A percentile compares a stretch with the other conserved stretches of the same genome.
Evolutionary conservation across 192 early-diverging fungal genomes (phyloP).

Genomic region (Chytriomyces sp.): DNA sequence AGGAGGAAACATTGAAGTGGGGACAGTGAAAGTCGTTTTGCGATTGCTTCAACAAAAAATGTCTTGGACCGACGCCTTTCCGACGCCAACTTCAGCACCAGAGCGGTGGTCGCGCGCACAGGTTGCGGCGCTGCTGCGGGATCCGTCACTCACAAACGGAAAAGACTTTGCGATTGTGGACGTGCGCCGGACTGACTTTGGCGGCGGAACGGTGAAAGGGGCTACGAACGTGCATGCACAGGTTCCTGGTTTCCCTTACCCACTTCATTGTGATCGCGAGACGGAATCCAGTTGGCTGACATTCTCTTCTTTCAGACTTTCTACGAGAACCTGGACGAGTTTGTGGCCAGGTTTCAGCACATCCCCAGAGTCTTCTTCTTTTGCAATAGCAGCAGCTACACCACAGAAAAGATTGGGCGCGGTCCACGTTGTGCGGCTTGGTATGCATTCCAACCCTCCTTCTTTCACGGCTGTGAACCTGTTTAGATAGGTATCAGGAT

Average conservation of each 20-base stretch:
- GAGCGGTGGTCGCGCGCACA: conserved; percentile 5
- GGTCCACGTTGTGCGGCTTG: conserved; percentile 23
- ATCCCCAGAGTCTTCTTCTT: conserved; percentile 23
- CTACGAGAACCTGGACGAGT: conserved; percentile 15
- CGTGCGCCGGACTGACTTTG: conserved; percentile 27
- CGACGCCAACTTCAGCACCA: conserved; percentile 12
- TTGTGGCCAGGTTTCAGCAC: conserved; percentile 9
- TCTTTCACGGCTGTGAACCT: not conserved
- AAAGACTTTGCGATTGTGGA: conserved; percentile 15
- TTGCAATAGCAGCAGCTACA: conserved; percentile 1
- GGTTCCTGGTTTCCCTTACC: too few species aligned
- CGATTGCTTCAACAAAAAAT: too few species aligned
- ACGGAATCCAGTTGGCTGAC: too few species aligned
- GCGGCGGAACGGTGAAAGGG: conserved; percentile 29
- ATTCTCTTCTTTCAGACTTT: too few species aligned
- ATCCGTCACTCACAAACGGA: not conserved
- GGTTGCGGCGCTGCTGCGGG: conserved; percentile 7
- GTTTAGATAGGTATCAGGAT: conserved; percentile 24
- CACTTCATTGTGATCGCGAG: too few species aligned
- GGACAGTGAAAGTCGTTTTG: too few species aligned
- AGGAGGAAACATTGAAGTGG: too few species aligned
- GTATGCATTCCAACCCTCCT: not conserved
- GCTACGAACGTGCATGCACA: conserved; percentile 29
- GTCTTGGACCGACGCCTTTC: conserved; percentile 26
- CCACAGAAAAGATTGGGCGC: conserved; percentile 6